Base-by-base conservation (phyloP, 768 basidiomycete species). In the Zangia roseola region DNA sequence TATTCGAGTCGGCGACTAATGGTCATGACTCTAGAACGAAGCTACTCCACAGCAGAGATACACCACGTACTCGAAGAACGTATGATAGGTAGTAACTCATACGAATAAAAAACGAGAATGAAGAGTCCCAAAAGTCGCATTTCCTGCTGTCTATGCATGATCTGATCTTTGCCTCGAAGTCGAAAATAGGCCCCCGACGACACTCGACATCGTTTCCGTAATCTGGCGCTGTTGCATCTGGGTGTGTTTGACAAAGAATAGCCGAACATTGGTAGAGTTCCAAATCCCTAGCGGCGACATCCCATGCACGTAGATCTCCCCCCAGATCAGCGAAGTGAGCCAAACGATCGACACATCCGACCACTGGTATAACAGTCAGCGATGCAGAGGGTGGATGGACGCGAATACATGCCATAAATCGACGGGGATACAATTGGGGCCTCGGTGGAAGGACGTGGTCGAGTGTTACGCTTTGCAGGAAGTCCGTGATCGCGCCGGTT, bases 271-370 rank as follows among this genome's bases (percentile, higher is more conserved):
- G 13, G 94, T 97, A 17, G 83, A 80, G 56, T 90, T 91, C 93
- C 94, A 97, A 36, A 94, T 82, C 12, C 89, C 91, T 20, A 93
- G 73, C 2, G 88, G 88, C 2, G 85, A 81, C 82, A 94, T 88
- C 6, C 86, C 88, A 40, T 88, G 85, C 19, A 97, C 88, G 63
- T 94, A 99, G 17, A 95, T 81, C 63, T 94, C 91, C 34, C 97
- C 94, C 94, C 95, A 99, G 19, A 94, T 84, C 45, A 97, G 71
- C 1, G 91, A 93, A 5, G 93, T 90, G 31, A 95, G 76, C 95
- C 97, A 97, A 16, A 94, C 79, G 50, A 88, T 75, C 3, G 92
- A 94, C 2, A 91, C 86, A 56, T 94, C 89, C 12, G 93, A 89
- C 94, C 94, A 97, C 91, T 94, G 48, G 9, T 39, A 10, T 8